These are phyloP conservation scores for Solanum rostratum DNA, from an alignment of 257 asterid genomes.

Conservation along the genomic window DNA sequence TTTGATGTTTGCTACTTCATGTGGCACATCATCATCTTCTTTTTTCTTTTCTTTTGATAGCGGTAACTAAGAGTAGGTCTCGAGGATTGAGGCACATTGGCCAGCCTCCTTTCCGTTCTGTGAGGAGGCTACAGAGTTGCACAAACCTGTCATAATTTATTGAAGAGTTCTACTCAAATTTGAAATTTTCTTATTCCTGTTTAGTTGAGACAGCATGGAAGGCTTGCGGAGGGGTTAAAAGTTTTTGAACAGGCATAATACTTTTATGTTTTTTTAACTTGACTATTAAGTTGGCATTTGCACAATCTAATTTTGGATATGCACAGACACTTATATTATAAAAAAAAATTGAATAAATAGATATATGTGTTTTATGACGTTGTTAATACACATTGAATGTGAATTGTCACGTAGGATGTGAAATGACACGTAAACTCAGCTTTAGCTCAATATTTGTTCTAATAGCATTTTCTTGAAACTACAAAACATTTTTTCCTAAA, in stretches of 20 bases:
- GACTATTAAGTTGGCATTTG: fast-evolving
- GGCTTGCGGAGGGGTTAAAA: not conserved
- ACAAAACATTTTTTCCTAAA: too few species aligned
- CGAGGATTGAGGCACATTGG: not conserved
- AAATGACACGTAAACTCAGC: not conserved
- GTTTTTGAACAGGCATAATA: not conserved
- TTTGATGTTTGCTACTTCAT: not conserved
- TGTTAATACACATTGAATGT: not conserved
- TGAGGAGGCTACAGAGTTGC: not conserved
- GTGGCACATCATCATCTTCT: not conserved
- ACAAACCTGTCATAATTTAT: not conserved
- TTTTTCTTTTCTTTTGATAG: too few species aligned
- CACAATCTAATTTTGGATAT: too few species aligned
- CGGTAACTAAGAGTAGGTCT: not conserved
- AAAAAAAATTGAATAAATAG: not conserved
- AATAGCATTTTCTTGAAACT: not conserved
- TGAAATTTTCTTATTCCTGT: not conserved
- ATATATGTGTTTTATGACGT: not conserved
- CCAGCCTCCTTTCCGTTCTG: not conserved
- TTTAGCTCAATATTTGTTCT: not conserved
- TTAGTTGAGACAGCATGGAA: not conserved
- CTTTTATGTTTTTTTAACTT: not conserved
- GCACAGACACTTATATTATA: too few species aligned
- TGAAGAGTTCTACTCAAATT: not conserved
- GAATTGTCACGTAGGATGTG: too few species aligned